Evolutionary conservation across 495 filamentous ascomycete species (phyloP).

Genomic region (Terfezia claveryi): DNA sequence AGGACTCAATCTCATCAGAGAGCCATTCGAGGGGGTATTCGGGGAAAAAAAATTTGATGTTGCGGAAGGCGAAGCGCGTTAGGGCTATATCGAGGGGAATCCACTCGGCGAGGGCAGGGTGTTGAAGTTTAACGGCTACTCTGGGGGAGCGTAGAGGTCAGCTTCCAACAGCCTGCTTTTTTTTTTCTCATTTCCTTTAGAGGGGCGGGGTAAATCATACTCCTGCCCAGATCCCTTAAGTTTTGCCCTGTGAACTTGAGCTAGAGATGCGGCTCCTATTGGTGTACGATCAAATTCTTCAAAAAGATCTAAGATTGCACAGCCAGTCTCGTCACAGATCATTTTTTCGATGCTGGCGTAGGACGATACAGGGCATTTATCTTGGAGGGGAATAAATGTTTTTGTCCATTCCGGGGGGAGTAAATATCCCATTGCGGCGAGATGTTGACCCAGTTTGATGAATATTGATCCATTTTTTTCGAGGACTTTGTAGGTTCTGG

Average conservation of each 20-base stretch:
- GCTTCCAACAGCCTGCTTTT: too few relatives aligned
- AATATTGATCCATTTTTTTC: conserved; percentile 96
- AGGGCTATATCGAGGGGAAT: conserved; percentile 68
- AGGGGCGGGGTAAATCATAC: conserved; percentile 1
- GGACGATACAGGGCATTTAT: conserved; percentile 83
- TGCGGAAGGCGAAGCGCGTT: conserved; percentile 73
- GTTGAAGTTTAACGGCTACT: conserved; percentile 97
- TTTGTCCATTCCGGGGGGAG: conserved; percentile 79
- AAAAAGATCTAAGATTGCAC: conserved; percentile 61
- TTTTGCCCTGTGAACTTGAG: conserved; percentile 84
- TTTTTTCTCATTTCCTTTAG: too few relatives aligned
- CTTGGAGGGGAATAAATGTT: conserved; percentile 82
- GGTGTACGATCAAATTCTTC: conserved; percentile 55
- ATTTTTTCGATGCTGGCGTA: conserved; percentile 70
- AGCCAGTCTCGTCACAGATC: conserved; percentile 65
- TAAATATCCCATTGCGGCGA: conserved; percentile 88
- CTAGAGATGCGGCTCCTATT: conserved; percentile 80
- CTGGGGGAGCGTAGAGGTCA: background rate
- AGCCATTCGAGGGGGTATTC: conserved; percentile 96
- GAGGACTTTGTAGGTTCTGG: conserved; percentile 58
- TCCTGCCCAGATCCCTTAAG: conserved; percentile 63
- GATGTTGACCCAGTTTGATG: conserved; percentile 90
- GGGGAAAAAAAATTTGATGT: conserved; percentile 78
- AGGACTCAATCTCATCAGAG: conserved; percentile 74
- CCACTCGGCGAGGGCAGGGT: conserved; percentile 81